phyloP scores from a whole-genome alignment of 108 stramenopile genomes.

The Skeletonema menzelii region DNA sequence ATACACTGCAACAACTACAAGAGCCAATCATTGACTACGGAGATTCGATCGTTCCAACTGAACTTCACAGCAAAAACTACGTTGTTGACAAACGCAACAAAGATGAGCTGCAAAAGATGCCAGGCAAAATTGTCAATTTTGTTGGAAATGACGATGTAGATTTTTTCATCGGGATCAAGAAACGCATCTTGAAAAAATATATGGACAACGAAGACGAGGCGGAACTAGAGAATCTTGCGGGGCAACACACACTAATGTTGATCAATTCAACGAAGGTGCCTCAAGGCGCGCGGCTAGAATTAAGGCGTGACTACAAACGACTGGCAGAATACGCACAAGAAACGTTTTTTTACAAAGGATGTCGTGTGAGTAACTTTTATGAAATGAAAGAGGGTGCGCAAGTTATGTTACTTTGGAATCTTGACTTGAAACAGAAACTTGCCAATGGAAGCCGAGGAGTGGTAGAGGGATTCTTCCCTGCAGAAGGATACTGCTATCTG shows the following conservation, averaged over 20 bases:
- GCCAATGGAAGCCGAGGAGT: constrained; percentile 75
- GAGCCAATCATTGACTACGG: constrained; percentile 6
- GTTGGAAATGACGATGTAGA: constrained; percentile 29
- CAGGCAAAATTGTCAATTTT: constrained; percentile 14
- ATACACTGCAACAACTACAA: constrained; percentile 6
- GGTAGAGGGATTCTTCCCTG: constrained; percentile 41
- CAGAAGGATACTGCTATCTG: constrained; percentile 20
- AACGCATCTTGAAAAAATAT: constrained; percentile 15
- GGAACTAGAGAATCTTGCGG: constrained; percentile 1
- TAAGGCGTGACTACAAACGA: constrained; percentile 13
- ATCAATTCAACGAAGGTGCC: background rate
- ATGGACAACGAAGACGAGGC: background rate
- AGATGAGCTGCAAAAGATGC: constrained; percentile 38
- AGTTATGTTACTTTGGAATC: constrained; percentile 71
- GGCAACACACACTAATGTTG: background rate
- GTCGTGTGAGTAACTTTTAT: constrained; percentile 12
- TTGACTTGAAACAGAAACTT: constrained; percentile 34
- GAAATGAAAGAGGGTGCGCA: constrained; percentile 41
- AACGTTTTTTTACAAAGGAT: constrained; percentile 40
- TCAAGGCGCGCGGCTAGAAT: background rate
- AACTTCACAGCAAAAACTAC: constrained; percentile 48
- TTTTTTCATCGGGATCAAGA: constrained; percentile 11
- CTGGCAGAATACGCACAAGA: constrained; percentile 21
- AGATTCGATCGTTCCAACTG: constrained; percentile 37
- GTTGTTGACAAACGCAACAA: constrained; percentile 46